A percentile compares a stretch with the other conserved stretches of the same genome.
Evolutionary conservation across 1,139 yeast genomes (phyloP).

Genomic region (Pichia sp.): DNA sequence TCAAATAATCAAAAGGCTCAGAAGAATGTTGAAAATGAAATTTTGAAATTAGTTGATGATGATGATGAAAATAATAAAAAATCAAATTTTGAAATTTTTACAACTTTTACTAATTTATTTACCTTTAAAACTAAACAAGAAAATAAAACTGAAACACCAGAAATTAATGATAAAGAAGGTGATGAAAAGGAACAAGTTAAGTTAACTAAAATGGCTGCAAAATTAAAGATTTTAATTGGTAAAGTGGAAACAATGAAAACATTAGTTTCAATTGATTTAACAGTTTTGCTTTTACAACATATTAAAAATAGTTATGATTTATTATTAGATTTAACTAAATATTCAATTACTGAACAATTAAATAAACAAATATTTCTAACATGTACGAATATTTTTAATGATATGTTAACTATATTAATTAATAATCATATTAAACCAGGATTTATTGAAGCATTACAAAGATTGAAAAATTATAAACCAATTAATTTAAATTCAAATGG

Average conservation of each 20-base stretch:
- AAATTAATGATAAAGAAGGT: slow-evolving; percentile 6
- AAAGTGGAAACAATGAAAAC: slow-evolving; percentile 39
- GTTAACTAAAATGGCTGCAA: slow-evolving; percentile 40
- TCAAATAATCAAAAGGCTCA: slow-evolving; percentile 22
- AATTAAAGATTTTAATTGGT: slow-evolving; percentile 43
- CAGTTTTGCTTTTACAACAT: slow-evolving; percentile 37
- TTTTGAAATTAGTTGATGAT: slow-evolving; percentile 27
- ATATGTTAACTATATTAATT: slow-evolving; percentile 60
- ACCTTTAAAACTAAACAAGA: slow-evolving; percentile 33
- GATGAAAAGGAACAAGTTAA: slow-evolving; percentile 18
- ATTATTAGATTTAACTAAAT: slow-evolving; percentile 29
- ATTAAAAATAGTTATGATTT: slow-evolving; percentile 38
- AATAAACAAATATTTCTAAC: slow-evolving; percentile 23
- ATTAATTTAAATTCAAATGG: slow-evolving; percentile 29
- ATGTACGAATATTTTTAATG: slow-evolving; percentile 55
- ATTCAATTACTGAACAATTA: slow-evolving; percentile 27
- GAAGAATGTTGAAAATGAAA: slow-evolving; percentile 24
- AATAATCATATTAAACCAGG: slow-evolving; percentile 72
- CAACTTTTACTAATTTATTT: slow-evolving; percentile 54
- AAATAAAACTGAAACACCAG: slow-evolving; percentile 31
- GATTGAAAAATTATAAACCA: slow-evolving; percentile 69
- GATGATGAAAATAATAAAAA: slow-evolving; percentile 19
- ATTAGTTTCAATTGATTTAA: slow-evolving; percentile 40
- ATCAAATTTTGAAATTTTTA: slow-evolving; percentile 25
- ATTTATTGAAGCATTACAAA: slow-evolving; percentile 69